phyloP scores from a whole-genome alignment of 2,329 filamentous ascomycete species.

The Fusarium domesticum region DNA sequence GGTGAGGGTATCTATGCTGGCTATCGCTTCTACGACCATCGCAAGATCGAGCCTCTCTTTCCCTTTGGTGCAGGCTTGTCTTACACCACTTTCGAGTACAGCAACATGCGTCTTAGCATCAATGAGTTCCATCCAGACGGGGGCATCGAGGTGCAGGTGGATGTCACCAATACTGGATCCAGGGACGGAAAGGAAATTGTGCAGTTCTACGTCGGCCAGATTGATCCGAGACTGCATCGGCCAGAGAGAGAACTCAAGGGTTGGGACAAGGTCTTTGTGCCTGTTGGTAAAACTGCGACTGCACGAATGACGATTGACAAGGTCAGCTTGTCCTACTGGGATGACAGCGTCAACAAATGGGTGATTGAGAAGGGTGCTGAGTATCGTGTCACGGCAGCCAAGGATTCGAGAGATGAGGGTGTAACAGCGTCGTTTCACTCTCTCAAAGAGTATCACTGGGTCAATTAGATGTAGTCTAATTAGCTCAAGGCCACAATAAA shows the following conservation, averaged over 20 bases:
- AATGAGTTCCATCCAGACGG: conserved; percentile 2
- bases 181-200: conserved; percentile 14
- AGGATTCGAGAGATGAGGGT: conserved; percentile 12
- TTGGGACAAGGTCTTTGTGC: conserved; percentile 11
- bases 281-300: conserved; percentile 6
- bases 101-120: conserved; percentile 9
- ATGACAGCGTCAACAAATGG: conserved; percentile 13
- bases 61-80: conserved; percentile 13
- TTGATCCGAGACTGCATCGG: conserved; percentile 1
- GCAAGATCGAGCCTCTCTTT: conserved; percentile 42
- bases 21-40: conserved; percentile 66
- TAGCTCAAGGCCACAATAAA: too few relatives aligned
- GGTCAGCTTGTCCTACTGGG: conserved; percentile 17
- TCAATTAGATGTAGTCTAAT: conserved; percentile 2
- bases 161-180: conserved; percentile 13
- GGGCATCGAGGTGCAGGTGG: conserved; percentile 7
- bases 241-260: conserved; percentile 16
- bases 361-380: conserved; percentile 10
- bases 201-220: conserved; percentile 13
- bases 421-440: conserved; percentile 3
- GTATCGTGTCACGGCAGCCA: conserved; percentile 11
- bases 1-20: conserved; percentile 72
- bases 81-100: conserved; percentile 37
- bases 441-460: conserved; percentile 3
- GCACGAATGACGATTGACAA: conserved; percentile 10